These are phyloP conservation scores for Aureobasidium vineae DNA, from an alignment of 2,329 filamentous ascomycete genomes.

Conservation along the genomic window DNA sequence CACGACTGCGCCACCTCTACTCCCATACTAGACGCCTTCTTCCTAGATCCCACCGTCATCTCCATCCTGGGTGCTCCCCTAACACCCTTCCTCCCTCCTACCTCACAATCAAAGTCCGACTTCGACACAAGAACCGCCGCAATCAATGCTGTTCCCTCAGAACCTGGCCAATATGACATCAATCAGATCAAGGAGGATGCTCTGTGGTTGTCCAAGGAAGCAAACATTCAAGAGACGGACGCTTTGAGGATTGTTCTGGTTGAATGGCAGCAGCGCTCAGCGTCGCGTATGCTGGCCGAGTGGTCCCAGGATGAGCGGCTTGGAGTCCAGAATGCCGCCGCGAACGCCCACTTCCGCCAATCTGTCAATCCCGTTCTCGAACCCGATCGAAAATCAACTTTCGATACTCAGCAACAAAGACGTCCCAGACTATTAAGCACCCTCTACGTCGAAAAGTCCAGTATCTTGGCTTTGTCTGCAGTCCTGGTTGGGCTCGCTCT, in stretches of 20 bases:
- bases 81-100: conserved; percentile 63
- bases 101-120: conserved; percentile 62
- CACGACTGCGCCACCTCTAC: conserved; percentile 53
- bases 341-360: conserved; percentile 53
- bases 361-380: conserved; percentile 2
- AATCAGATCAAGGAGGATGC: conserved; percentile 80
- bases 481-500: conserved; percentile 12
- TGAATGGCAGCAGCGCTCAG: conserved; percentile 80
- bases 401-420: conserved; percentile 22
- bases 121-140: conserved; percentile 85
- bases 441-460: conserved; percentile 11
- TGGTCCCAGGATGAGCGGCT: conserved; percentile 75
- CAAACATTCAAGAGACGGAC: conserved; percentile 73
- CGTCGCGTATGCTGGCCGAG: conserved; percentile 65
- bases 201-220: conserved; percentile 77
- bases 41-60: conserved; percentile 67
- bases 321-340: conserved; percentile 72
- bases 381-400: conserved; percentile 5
- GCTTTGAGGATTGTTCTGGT: conserved; percentile 76
- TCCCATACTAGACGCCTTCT: conserved; percentile 61
- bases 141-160: conserved; percentile 73
- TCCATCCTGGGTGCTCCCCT: conserved; percentile 67
- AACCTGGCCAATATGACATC: conserved; percentile 67
- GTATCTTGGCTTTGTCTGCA: conserved; percentile 19
- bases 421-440: conserved; percentile 14